Conservation (phyloP, 2,329 filamentous ascomycete species). For the Colletotrichum horii region DNA sequence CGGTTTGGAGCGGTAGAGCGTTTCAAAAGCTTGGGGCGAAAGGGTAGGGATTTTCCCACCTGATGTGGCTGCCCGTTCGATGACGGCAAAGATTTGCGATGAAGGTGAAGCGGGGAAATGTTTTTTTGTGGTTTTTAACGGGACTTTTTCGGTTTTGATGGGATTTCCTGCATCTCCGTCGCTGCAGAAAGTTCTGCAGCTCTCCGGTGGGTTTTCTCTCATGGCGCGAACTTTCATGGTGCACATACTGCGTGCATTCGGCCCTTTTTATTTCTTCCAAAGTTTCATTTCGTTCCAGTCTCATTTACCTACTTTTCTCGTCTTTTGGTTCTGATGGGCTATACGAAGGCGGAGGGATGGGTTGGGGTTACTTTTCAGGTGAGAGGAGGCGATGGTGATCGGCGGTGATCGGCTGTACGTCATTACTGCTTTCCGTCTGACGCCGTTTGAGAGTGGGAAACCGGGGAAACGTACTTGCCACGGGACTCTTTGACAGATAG, state of each 20-base stretch:
- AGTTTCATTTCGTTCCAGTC: neutral
- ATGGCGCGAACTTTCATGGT: neutral
- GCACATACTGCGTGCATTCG: neutral
- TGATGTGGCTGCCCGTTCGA: neutral
- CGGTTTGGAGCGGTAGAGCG: neutral
- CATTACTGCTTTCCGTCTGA: neutral
- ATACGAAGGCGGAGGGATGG: neutral
- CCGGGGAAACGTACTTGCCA: neutral
- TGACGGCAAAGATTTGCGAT: neutral
- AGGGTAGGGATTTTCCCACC: neutral
- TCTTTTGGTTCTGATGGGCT: neutral
- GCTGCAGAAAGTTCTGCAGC: neutral
- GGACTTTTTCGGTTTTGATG: neutral
- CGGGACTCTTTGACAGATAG: neutral
- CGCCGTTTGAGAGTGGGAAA: neutral
- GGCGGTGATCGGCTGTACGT: constrained; percentile 18
- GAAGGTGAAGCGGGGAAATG: neutral
- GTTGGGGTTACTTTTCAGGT: constrained; percentile 2
- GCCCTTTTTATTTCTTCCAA: neutral
- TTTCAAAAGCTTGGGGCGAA: neutral
- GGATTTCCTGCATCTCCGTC: neutral
- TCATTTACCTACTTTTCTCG: neutral
- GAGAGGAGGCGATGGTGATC: constrained; percentile 16
- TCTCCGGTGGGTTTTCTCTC: neutral
- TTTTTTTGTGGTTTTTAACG: neutral